Conservation (phyloP, 306 rosid species). For the Phaseolus lunatus region DNA sequence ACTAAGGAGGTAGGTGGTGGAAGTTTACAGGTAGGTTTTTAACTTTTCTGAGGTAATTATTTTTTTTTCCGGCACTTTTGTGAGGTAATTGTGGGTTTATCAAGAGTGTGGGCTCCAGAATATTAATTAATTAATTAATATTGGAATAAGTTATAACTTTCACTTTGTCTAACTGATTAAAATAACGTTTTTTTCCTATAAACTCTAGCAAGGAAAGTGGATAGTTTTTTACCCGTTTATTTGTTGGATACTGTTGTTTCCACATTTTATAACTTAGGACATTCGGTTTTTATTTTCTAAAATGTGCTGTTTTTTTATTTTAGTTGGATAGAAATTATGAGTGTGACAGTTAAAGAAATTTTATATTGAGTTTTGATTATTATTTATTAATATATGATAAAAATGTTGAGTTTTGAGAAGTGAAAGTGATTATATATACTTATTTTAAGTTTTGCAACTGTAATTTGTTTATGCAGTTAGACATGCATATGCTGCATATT, state of each 20-base stretch:
- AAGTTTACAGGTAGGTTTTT: constrained; percentile 43
- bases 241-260: too few relatives aligned
- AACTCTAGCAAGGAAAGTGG: constrained; percentile 27
- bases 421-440: constrained; percentile 30
- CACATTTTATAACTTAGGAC: not conserved
- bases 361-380: constrained; percentile 14
- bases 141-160: constrained; percentile 57
- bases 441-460: constrained; percentile 42
- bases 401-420: constrained; percentile 30
- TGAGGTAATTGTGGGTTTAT: not conserved
- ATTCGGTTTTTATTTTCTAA: not conserved
- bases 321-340: not conserved
- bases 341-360: constrained; percentile 44
- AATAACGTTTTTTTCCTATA: constrained; percentile 52
- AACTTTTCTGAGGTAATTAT: too few relatives aligned
- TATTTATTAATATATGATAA: constrained; percentile 18
- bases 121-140: constrained; percentile 16
- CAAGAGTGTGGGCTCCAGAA: not conserved
- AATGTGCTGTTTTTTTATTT: not conserved
- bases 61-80: too few relatives aligned
- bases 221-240: too few relatives aligned
- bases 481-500: not conserved
- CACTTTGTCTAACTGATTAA: constrained; percentile 50
- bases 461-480: constrained; percentile 51
- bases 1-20: constrained; percentile 35